phyloP scores from a whole-genome alignment of 768 basidiomycete species.

The Baorangia bicolor region DNA sequence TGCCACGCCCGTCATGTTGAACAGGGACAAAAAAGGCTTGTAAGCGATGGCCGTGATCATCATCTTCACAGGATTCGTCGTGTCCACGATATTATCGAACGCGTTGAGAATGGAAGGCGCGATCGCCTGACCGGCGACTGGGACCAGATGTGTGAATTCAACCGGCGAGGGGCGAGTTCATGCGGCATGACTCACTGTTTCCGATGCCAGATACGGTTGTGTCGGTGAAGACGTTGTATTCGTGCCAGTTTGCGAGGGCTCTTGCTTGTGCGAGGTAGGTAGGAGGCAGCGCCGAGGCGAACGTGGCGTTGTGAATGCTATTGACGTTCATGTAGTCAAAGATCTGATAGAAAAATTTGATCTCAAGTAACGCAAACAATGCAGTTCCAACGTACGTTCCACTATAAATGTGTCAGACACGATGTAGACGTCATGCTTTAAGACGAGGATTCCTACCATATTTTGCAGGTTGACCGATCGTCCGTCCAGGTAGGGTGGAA shows the following conservation, averaged over 20 bases:
- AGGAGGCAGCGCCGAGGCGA: slow-evolving; percentile 44
- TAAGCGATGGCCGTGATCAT: slow-evolving; percentile 63
- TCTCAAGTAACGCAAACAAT: neutral
- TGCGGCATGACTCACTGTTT: slow-evolving; percentile 46
- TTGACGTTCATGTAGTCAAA: slow-evolving; percentile 77
- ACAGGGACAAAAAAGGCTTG: slow-evolving; percentile 76
- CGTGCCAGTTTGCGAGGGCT: slow-evolving; percentile 69
- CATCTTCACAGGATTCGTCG: slow-evolving; percentile 54
- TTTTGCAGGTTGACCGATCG: slow-evolving; percentile 52
- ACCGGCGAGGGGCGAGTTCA: neutral
- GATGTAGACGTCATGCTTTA: neutral
- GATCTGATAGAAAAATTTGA: slow-evolving; percentile 39
- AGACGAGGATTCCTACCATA: slow-evolving; percentile 43
- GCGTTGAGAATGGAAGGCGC: slow-evolving; percentile 58
- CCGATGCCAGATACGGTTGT: slow-evolving; percentile 55
- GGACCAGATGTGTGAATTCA: neutral
- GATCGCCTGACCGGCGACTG: slow-evolving; percentile 68
- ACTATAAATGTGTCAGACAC: slow-evolving; percentile 30
- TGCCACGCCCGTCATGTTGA: slow-evolving; percentile 70
- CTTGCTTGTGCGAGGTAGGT: slow-evolving; percentile 53
- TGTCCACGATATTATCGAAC: slow-evolving; percentile 50
- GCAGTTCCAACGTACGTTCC: slow-evolving; percentile 39
- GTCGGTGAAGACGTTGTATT: slow-evolving; percentile 65
- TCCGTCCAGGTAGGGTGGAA: slow-evolving; percentile 54
- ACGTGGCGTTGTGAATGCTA: slow-evolving; percentile 61